phyloP scores from a whole-genome alignment of 306 rosid species.

The Ormosia semicastrata region DNA sequence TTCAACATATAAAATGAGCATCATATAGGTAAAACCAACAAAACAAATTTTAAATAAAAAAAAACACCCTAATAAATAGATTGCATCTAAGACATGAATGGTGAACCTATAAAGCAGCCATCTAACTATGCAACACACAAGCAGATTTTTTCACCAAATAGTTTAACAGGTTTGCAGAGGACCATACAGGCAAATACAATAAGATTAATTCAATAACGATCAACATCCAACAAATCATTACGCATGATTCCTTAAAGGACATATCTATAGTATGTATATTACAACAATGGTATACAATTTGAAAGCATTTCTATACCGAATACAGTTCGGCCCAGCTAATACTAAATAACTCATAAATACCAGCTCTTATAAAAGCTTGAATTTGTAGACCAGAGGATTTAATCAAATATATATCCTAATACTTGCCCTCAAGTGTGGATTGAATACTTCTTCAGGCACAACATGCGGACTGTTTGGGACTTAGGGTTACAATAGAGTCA shows the following conservation, averaged over 20 bases:
- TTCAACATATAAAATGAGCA: background rate
- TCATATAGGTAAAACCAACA: background rate
- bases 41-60: background rate
- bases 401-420: background rate
- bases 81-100: background rate
- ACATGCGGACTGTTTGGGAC: background rate
- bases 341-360: background rate
- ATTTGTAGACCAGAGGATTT: background rate
- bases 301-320: background rate
- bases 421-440: background rate
- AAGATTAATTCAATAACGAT: background rate
- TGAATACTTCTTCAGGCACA: background rate
- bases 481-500: background rate
- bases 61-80: background rate
- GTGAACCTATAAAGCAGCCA: background rate
- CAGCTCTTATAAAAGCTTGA: background rate
- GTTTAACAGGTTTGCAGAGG: background rate
- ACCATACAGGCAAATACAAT: background rate
- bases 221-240: slow-evolving; percentile 8
- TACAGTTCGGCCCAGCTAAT: background rate
- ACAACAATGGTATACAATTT: background rate
- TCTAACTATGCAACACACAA: background rate
- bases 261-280: background rate
- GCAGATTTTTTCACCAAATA: background rate
- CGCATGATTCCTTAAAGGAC: background rate